These are phyloP conservation scores for Mycena rebaudengoi DNA, from an alignment of 768 basidiomycete species.

Conservation along the genomic window DNA sequence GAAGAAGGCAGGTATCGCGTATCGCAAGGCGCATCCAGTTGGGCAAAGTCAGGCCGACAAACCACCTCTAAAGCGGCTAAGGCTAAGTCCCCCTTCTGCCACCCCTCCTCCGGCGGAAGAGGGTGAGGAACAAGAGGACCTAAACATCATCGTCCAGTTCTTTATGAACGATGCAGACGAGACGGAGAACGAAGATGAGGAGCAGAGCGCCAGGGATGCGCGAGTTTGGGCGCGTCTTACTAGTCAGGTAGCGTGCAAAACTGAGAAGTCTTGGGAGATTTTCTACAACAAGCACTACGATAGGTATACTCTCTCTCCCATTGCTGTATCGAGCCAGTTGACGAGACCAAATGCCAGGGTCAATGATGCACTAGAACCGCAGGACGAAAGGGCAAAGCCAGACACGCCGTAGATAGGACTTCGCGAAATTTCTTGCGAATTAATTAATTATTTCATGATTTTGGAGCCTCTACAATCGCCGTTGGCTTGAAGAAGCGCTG, in stretches of 20 bases:
- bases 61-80: slow-evolving; percentile 16
- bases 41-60: slow-evolving; percentile 26
- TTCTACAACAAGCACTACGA: slow-evolving; percentile 57
- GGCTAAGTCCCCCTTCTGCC: slow-evolving; percentile 1
- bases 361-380: slow-evolving; percentile 12
- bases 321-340: no score
- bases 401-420: no score
- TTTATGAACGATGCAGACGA: slow-evolving; percentile 59
- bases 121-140: slow-evolving; percentile 46
- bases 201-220: slow-evolving; percentile 44
- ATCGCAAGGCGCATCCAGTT: slow-evolving; percentile 47
- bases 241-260: slow-evolving; percentile 49
- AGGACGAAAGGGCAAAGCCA: no score
- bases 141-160: slow-evolving; percentile 62
- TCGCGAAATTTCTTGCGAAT: slow-evolving; percentile 12
- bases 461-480: slow-evolving; percentile 28
- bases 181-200: slow-evolving; percentile 50
- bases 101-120: neutral
- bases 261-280: slow-evolving; percentile 55
- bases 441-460: slow-evolving; percentile 20
- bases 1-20: slow-evolving; percentile 60
- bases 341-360: no score
- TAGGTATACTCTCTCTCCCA: no score
- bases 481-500: slow-evolving; percentile 82
- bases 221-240: slow-evolving; percentile 62